phyloP scores from a whole-genome alignment of 2,329 filamentous ascomycete genomes.

The Ophiocordyceps sinensis region DNA sequence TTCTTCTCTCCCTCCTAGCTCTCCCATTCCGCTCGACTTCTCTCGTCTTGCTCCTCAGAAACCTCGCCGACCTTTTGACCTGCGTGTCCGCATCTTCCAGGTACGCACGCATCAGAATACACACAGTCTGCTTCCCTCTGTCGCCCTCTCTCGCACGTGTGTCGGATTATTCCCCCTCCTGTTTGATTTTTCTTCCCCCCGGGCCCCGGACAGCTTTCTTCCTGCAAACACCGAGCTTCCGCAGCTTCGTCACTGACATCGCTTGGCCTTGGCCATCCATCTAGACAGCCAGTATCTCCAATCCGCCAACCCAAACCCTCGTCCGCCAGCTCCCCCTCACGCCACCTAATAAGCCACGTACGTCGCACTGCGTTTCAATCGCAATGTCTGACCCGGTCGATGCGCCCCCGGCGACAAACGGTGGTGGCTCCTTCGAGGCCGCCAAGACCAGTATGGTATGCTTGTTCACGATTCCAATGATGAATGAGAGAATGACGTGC shows the following conservation, averaged over 20 bases:
- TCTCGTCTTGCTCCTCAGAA: not conserved
- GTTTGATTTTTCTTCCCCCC: not conserved
- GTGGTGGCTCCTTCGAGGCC: constrained; percentile 28
- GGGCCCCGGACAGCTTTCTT: not conserved
- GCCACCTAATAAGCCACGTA: not conserved
- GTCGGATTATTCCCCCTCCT: not conserved
- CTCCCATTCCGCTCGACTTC: not conserved
- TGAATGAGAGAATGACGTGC: not conserved
- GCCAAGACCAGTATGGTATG: constrained; percentile 41
- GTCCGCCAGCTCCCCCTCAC: not conserved
- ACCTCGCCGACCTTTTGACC: not conserved
- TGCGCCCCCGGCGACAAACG: constrained; percentile 24
- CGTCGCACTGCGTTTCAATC: not conserved
- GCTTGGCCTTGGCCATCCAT: not conserved
- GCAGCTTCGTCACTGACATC: not conserved
- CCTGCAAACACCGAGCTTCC: not conserved
- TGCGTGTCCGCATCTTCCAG: not conserved
- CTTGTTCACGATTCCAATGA: constrained; percentile 3
- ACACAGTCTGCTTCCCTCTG: not conserved
- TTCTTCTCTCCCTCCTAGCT: not conserved
- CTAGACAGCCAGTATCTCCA: not conserved
- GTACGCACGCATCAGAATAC: not conserved
- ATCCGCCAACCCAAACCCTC: constrained; percentile 2
- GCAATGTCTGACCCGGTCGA: constrained; percentile 18
- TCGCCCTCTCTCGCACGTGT: not conserved